phyloP scores from a whole-genome alignment of 768 basidiomycete genomes.

The Termitomyces sp. region DNA sequence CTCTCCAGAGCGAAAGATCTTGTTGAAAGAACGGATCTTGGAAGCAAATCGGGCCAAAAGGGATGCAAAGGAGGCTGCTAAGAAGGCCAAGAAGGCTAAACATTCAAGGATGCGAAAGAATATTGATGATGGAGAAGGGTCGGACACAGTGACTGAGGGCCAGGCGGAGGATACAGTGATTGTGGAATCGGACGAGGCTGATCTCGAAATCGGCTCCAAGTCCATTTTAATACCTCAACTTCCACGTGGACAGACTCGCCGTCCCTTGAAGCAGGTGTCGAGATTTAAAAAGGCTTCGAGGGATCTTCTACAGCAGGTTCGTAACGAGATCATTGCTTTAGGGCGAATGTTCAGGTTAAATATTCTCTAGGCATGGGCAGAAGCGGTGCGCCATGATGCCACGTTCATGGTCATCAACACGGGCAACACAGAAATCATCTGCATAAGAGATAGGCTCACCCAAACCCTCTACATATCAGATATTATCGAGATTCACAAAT shows the following conservation, averaged over 20 bases:
- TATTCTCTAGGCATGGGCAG: not conserved
- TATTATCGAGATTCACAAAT: not conserved
- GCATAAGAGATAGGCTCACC: not conserved
- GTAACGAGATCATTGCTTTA: not conserved
- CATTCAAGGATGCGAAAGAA: too few relatives aligned
- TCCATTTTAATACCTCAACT: too few relatives aligned
- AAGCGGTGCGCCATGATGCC: not conserved
- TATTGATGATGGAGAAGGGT: not conserved
- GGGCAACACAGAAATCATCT: slow-evolving; percentile 2
- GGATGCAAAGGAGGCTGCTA: too few relatives aligned
- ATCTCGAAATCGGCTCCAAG: too few relatives aligned
- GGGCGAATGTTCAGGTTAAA: not conserved
- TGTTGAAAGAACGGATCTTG: too few relatives aligned
- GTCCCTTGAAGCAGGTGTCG: not conserved
- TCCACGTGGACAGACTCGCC: not conserved
- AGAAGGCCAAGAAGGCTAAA: not conserved
- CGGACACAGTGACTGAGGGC: not conserved
- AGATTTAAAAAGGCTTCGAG: not conserved
- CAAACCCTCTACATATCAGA: not conserved
- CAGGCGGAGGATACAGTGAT: too few relatives aligned
- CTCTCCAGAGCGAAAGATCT: too few relatives aligned
- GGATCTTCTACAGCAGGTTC: not conserved
- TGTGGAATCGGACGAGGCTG: too few relatives aligned
- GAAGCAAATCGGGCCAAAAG: too few relatives aligned
- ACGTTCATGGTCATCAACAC: slow-evolving; percentile 1